Conservation (phyloP, 768 basidiomycete species). For the Gloeopeniophorella convolvens region DNA sequence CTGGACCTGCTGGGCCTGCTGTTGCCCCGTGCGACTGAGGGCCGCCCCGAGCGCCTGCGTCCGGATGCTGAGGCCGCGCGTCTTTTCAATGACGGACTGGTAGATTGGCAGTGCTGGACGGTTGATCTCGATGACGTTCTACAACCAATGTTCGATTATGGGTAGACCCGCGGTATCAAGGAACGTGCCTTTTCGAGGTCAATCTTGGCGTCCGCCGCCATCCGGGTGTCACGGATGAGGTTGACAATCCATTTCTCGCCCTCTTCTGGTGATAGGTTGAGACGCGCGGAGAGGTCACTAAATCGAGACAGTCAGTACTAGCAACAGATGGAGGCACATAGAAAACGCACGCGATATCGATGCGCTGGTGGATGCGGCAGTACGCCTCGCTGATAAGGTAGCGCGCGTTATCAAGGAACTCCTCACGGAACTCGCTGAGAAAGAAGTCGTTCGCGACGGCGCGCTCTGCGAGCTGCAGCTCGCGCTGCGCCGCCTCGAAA, state of each 20-base stretch:
- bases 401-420: slow-evolving; percentile 94
- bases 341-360: slow-evolving; percentile 67
- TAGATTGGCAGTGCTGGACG: slow-evolving; percentile 86
- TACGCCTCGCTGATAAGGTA: slow-evolving; percentile 97
- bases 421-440: slow-evolving; percentile 81
- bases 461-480: slow-evolving; percentile 68
- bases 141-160: slow-evolving; percentile 21
- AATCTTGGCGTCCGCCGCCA: slow-evolving; percentile 96
- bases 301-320: neutral
- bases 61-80: slow-evolving; percentile 83
- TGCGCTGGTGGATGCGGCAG: slow-evolving; percentile 92
- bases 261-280: slow-evolving; percentile 90
- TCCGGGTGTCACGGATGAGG: slow-evolving; percentile 93
- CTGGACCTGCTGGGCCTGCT: slow-evolving; percentile 9
- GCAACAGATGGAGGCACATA: neutral
- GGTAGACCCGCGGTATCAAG: neutral
- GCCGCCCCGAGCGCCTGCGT: slow-evolving; percentile 87
- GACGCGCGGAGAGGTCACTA: slow-evolving; percentile 87
- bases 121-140: slow-evolving; percentile 97
- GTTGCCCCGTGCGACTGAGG: slow-evolving; percentile 36
- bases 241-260: slow-evolving; percentile 99
- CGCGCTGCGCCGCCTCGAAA: slow-evolving; percentile 88
- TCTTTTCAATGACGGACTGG: slow-evolving; percentile 93
- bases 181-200: slow-evolving; percentile 82
- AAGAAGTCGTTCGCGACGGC: slow-evolving; percentile 94